These are phyloP conservation scores for Nectriaceae sp. DNA, from an alignment of 2,329 filamentous ascomycete species.

Conservation along the genomic window DNA sequence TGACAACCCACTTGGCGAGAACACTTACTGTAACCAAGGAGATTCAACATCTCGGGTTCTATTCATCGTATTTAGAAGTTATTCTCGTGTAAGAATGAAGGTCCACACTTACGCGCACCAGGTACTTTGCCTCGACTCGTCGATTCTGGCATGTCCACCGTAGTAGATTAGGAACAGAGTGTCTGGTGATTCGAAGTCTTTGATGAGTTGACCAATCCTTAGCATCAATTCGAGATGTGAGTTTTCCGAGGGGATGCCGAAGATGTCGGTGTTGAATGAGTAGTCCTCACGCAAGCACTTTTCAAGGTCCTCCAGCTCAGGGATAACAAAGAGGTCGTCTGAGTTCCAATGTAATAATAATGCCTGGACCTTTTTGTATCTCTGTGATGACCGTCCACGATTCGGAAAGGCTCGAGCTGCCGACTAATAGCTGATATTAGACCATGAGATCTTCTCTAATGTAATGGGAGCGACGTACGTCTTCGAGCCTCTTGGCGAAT, in stretches of 20 bases:
- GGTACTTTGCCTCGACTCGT: slow-evolving; percentile 60
- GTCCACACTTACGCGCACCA: slow-evolving; percentile 56
- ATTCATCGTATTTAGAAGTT: slow-evolving; percentile 8
- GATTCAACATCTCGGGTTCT: slow-evolving; percentile 54
- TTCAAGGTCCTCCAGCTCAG: slow-evolving; percentile 58
- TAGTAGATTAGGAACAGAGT: slow-evolving; percentile 62
- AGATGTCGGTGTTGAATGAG: slow-evolving; percentile 58
- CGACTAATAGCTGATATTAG: slow-evolving; percentile 41
- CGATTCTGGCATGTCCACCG: slow-evolving; percentile 60
- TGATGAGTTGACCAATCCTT: slow-evolving; percentile 57
- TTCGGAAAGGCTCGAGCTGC: slow-evolving; percentile 59
- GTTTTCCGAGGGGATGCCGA: slow-evolving; percentile 59
- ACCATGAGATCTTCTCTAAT: not conserved
- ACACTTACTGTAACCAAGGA: slow-evolving; percentile 55
- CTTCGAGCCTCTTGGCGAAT: slow-evolving; percentile 56
- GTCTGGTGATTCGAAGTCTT: slow-evolving; percentile 55
- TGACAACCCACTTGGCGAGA: not conserved
- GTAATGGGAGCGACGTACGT: slow-evolving; percentile 41
- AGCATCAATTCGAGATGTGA: slow-evolving; percentile 61
- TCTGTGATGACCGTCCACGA: slow-evolving; percentile 50
- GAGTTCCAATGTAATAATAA: slow-evolving; percentile 59
- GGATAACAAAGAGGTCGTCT: slow-evolving; percentile 60
- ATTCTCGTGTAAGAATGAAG: not conserved
- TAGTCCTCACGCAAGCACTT: slow-evolving; percentile 57
- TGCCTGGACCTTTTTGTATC: slow-evolving; percentile 57